These are phyloP conservation scores for Xylariaceae sp. DNA, from an alignment of 2,329 filamentous ascomycete species.

Conservation along the genomic window DNA sequence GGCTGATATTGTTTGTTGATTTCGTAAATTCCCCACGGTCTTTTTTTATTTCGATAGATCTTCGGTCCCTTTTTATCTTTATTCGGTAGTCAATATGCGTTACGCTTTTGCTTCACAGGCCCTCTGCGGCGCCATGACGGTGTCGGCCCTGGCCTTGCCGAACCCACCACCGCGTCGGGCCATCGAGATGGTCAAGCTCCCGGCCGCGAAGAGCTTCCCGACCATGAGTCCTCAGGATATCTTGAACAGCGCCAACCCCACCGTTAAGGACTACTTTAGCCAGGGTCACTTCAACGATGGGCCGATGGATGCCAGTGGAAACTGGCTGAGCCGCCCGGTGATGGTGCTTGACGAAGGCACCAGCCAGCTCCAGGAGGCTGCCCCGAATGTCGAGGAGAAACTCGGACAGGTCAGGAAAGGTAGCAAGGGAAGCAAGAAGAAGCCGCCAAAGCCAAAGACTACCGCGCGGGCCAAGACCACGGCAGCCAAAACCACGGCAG, in stretches of 20 bases:
- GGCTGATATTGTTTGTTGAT: not conserved
- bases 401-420: too few species aligned
- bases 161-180: slow-evolving; percentile 11
- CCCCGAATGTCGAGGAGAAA: too few species aligned
- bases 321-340: slow-evolving; percentile 14
- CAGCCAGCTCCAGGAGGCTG: slow-evolving; percentile 3
- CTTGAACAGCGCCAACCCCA: slow-evolving; percentile 18
- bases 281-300: slow-evolving; percentile 20
- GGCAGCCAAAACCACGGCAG: too few species aligned
- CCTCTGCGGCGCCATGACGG: slow-evolving; percentile 27
- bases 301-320: slow-evolving; percentile 11
- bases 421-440: too few species aligned
- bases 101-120: slow-evolving; percentile 25
- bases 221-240: slow-evolving; percentile 27
- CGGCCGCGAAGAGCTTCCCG: slow-evolving; percentile 27
- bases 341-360: slow-evolving; percentile 6
- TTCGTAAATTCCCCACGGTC: slow-evolving; percentile 15
- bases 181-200: slow-evolving; percentile 24
- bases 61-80: not conserved
- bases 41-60: not conserved
- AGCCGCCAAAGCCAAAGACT: too few species aligned
- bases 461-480: too few species aligned
- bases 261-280: slow-evolving; percentile 15
- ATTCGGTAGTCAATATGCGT: slow-evolving; percentile 20
- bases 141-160: slow-evolving; percentile 25